A percentile compares a stretch with the other conserved stretches of the same genome.
Conservation (phyloP, 768 basidiomycete species). For the Leccinum truebloodii region DNA sequence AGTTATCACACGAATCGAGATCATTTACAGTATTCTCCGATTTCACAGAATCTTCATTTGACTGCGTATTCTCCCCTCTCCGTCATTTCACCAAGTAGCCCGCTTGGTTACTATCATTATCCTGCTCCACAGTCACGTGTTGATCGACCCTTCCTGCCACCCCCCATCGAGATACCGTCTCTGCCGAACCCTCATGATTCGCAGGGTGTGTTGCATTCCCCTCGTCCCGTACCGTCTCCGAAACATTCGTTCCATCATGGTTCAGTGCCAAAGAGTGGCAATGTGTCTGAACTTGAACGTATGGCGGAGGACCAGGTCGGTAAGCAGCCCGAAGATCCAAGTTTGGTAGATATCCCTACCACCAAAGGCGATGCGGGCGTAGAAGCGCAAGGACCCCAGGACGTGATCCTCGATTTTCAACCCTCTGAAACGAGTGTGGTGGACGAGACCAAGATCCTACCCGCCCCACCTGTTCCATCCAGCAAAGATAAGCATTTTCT, state of each 20-base stretch:
- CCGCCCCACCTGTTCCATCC: conserved; percentile 55
- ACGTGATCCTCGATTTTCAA: conserved; percentile 15
- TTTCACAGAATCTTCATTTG: conserved; percentile 58
- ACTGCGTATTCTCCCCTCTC: conserved; percentile 55
- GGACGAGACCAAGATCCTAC: conserved; percentile 58
- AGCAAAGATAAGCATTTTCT: conserved; percentile 32
- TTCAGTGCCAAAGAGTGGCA: conserved; percentile 28
- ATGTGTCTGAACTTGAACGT: conserved; percentile 70
- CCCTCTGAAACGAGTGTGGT: conserved; percentile 2
- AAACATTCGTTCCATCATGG: conserved; percentile 47
- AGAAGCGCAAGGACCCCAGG: conserved; percentile 22
- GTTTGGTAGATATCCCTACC: conserved; percentile 20
- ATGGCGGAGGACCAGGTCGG: conserved; percentile 67
- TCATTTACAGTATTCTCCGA: conserved; percentile 60
- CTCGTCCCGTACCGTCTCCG: conserved; percentile 69
- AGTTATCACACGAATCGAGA: conserved; percentile 39
- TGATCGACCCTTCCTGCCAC: conserved; percentile 16
- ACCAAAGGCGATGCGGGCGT: conserved; percentile 22
- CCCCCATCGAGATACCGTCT: conserved; percentile 25
- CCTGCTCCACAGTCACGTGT: conserved; percentile 36
- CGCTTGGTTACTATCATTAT: conserved; percentile 27
- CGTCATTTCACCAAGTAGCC: conserved; percentile 48
- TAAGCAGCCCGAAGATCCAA: conserved; percentile 28
- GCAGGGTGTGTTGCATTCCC: conserved; percentile 54
- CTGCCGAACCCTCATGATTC: conserved; percentile 34